phyloP scores from a whole-genome alignment of 805 yeast species.

The Nakazawaea populi region DNA sequence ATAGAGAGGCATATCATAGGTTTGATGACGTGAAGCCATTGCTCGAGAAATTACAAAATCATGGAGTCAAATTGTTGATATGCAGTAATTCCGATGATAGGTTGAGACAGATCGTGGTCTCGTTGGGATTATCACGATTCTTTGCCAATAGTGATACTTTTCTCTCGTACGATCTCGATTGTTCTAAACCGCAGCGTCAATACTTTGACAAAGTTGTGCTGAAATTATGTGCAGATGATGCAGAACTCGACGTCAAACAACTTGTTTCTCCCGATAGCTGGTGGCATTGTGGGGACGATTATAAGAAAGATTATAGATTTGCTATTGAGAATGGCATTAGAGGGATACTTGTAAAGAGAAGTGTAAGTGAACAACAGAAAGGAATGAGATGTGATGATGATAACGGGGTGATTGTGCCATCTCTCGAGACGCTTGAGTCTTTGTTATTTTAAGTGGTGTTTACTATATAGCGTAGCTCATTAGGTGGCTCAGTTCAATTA shows the following conservation, averaged over 20 bases:
- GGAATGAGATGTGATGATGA: background rate
- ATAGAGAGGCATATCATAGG: constrained; percentile 44
- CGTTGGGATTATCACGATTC: constrained; percentile 35
- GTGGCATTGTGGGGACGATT: constrained; percentile 71
- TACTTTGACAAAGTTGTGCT: constrained; percentile 38
- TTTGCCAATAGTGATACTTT: constrained; percentile 34
- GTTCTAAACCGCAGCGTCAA: constrained; percentile 42
- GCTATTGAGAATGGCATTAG: constrained; percentile 55
- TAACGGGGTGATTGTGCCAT: background rate
- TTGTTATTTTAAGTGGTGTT: too few relatives aligned
- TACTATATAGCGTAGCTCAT: too few relatives aligned
- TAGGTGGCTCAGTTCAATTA: background rate
- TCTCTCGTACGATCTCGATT: constrained; percentile 52
- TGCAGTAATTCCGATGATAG: constrained; percentile 61
- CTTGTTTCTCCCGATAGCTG: constrained; percentile 15
- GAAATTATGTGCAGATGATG: constrained; percentile 13
- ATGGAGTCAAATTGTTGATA: constrained; percentile 34
- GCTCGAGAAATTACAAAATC: constrained; percentile 25
- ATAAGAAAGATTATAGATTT: constrained; percentile 47
- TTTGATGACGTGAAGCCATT: constrained; percentile 50
- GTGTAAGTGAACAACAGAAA: background rate
- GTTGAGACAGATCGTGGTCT: constrained; percentile 37
- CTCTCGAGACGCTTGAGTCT: background rate
- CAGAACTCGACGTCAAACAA: background rate
- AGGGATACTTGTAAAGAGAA: constrained; percentile 49